Percentiles rank a stretch among this genome's conserved stretches.
Evolutionary conservation across 1,139 yeast species (phyloP).

Genomic region (Taphrina deformans): DNA sequence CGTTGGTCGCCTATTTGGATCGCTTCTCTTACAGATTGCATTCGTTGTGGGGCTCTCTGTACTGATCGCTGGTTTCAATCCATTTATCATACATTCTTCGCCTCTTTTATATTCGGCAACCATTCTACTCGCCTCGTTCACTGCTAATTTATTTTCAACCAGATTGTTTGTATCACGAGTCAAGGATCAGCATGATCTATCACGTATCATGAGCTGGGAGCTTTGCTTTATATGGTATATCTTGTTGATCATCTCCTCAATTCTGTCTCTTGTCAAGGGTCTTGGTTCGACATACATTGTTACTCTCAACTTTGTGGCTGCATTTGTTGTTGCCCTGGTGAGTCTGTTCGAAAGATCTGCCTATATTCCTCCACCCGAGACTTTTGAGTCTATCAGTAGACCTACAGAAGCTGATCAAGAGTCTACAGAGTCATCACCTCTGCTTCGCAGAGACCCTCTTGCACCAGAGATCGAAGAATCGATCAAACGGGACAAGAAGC

Average conservation of each 20-base stretch:
- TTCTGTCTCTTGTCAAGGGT: slow-evolving; percentile 16
- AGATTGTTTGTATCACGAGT: slow-evolving; percentile 26
- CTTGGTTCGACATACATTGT: slow-evolving; percentile 33
- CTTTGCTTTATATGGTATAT: slow-evolving; percentile 33
- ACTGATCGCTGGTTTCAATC: slow-evolving; percentile 37
- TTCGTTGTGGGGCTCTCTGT: slow-evolving; percentile 38
- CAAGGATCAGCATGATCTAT: slow-evolving; percentile 28
- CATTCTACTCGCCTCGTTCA: slow-evolving; percentile 37
- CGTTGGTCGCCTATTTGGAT: slow-evolving; percentile 38
- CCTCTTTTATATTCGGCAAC: slow-evolving; percentile 37
- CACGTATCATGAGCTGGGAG: slow-evolving; percentile 34
- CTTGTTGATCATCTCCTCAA: slow-evolving; percentile 23
- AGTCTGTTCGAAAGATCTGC: slow-evolving; percentile 32
- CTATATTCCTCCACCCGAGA: slow-evolving; percentile 28
- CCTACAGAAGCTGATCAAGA: slow-evolving; percentile 22
- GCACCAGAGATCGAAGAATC: slow-evolving; percentile 19
- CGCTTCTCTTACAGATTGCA: slow-evolving; percentile 37
- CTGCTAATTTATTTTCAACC: slow-evolving; percentile 33
- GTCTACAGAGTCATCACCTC: slow-evolving; percentile 21
- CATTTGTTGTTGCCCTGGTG: slow-evolving; percentile 30
- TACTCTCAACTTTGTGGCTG: slow-evolving; percentile 29
- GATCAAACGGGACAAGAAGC: slow-evolving; percentile 14
- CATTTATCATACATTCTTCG: slow-evolving; percentile 38
- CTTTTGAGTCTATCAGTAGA: slow-evolving; percentile 24
- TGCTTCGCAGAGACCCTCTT: slow-evolving; percentile 23